Evolutionary conservation across 495 filamentous ascomycete species (phyloP).

Genomic region (Neurospora hispaniola): DNA sequence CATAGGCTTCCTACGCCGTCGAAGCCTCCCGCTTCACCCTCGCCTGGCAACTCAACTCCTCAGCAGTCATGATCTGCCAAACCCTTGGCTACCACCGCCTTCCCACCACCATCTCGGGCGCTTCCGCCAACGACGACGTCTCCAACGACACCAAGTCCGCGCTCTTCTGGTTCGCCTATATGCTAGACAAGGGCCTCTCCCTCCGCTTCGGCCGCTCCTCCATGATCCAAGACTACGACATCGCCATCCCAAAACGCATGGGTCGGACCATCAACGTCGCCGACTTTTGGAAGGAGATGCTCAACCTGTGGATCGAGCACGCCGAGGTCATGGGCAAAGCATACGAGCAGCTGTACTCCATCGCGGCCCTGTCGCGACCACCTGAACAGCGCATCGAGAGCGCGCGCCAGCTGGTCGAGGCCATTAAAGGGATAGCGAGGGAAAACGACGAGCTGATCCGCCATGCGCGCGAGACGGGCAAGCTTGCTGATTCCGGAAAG

Average conservation of each 20-base stretch:
- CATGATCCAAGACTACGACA: slow-evolving; percentile 53
- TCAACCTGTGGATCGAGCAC: slow-evolving; percentile 40
- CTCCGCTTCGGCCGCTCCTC: slow-evolving; percentile 54
- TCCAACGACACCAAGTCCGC: slow-evolving; percentile 29
- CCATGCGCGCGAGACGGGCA: slow-evolving; percentile 2
- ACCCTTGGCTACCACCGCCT: slow-evolving; percentile 54
- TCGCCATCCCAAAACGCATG: slow-evolving; percentile 36
- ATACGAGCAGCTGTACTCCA: slow-evolving; percentile 53
- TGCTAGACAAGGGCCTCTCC: slow-evolving; percentile 48
- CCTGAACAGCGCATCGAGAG: slow-evolving; percentile 33
- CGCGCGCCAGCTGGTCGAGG: slow-evolving; percentile 20
- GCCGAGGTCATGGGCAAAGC: slow-evolving; percentile 46
- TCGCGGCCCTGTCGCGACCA: slow-evolving; percentile 41
- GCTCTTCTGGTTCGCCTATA: slow-evolving; percentile 56
- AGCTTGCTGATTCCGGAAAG: slow-evolving; percentile 2
- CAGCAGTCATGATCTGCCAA: slow-evolving; percentile 49
- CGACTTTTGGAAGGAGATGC: slow-evolving; percentile 24
- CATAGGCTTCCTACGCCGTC: slow-evolving; percentile 40
- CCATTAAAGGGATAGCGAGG: slow-evolving; percentile 11
- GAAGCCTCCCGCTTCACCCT: slow-evolving; percentile 54
- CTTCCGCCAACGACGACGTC: slow-evolving; percentile 24
- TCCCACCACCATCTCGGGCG: slow-evolving; percentile 28
- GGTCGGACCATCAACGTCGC: slow-evolving; percentile 19
- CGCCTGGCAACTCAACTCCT: slow-evolving; percentile 49
- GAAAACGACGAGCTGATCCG: slow-evolving; percentile 7